Evolutionary conservation across 495 filamentous ascomycete genomes (phyloP), one percentile per base, ranked within the genome.

Genomic region (Penicillium manginii): DNA sequence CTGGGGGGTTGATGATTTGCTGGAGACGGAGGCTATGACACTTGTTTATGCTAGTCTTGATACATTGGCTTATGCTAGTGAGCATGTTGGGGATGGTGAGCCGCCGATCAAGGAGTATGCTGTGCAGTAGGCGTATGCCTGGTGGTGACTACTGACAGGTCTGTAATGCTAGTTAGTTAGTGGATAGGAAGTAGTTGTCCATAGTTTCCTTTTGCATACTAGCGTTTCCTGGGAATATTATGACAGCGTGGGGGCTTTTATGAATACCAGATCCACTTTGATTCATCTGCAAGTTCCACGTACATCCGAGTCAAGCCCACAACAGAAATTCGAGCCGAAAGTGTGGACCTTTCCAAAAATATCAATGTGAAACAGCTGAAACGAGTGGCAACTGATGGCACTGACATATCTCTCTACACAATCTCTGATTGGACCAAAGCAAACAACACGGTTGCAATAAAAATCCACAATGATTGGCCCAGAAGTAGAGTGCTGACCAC

Each of bases 1-100:
- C 43, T 80, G 55, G 60, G 60, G 60, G 47, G 9, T 75, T 51
- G 58, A 52, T 4, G 71, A 79, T 58, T 61, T 79, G 3, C 22
- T 78, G 23, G 50, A 56, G 32, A 79, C 74, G 19, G 73, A 79
- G 59, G 61, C 32, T 22, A 42, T 57, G 29, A 39, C 52, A 19
- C 18, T 52, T 32, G 39, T 50, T 19, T 43, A 37, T 43, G 58
- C 53, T 18, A 22, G 14, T 4, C n/a, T 61, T 11, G 22, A 61
- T 57, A 49, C 53, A 19, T 31, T 57, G 53, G 29, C 50, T 14
- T 57, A 48, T 61, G 29, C 50, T 14, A 52, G 40, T 61, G 47
- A 40, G 42, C n/a, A 31, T 42, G 10, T n/a, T 22, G 12, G 17
- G 22, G 35, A 35, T 47, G 17, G 7, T 17, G 59, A 61, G 54